Percentiles rank a stretch among this genome's conserved stretches.
These are phyloP conservation scores for Globisporangium abappressorium DNA, from an alignment of 352 stramenopile genomes.

Conservation along the genomic window DNA sequence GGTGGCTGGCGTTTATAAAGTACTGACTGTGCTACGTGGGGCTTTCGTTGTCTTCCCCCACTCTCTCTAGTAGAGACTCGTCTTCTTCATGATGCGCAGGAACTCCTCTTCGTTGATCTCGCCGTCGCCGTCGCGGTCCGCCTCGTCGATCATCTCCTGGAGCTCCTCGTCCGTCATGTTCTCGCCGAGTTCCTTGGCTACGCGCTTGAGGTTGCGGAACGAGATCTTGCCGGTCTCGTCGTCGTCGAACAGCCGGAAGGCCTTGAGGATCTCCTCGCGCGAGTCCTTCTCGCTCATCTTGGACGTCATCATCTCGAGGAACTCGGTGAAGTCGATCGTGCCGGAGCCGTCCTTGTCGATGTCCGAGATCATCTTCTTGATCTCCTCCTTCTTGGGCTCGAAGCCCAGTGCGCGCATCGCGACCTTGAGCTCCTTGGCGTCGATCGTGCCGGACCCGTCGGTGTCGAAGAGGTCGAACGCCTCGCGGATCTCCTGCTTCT, in stretches of 20 bases:
- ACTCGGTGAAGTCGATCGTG: slow-evolving; percentile 97
- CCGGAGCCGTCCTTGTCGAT: slow-evolving; percentile 95
- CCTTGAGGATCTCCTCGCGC: slow-evolving; percentile 96
- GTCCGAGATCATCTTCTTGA: slow-evolving; percentile 97
- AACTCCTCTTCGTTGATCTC: slow-evolving; percentile 97
- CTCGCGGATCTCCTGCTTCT: slow-evolving; percentile 95
- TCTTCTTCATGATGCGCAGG: slow-evolving; percentile 97
- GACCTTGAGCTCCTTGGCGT: slow-evolving; percentile 95
- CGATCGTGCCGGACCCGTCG: slow-evolving; percentile 93
- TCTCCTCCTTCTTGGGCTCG: slow-evolving; percentile 97
- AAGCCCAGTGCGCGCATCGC: slow-evolving; percentile 96
- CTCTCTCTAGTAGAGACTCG: slow-evolving; percentile 68
- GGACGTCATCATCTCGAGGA: slow-evolving; percentile 97
- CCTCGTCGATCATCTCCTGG: slow-evolving; percentile 98
- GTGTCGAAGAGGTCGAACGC: slow-evolving; percentile 98
- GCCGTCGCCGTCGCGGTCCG: slow-evolving; percentile 93
- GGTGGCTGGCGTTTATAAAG: background rate
- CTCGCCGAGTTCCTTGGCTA: slow-evolving; percentile 96
- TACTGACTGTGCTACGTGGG: background rate
- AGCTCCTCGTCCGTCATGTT: slow-evolving; percentile 97
- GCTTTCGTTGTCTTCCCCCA: background rate
- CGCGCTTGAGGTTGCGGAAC: slow-evolving; percentile 95
- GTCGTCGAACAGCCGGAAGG: slow-evolving; percentile 98
- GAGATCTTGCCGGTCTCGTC: slow-evolving; percentile 97
- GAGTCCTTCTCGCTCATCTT: slow-evolving; percentile 97